These are phyloP conservation scores for Opeltia flavorubescens DNA, from an alignment of 495 filamentous ascomycete genomes.

Conservation along the genomic window DNA sequence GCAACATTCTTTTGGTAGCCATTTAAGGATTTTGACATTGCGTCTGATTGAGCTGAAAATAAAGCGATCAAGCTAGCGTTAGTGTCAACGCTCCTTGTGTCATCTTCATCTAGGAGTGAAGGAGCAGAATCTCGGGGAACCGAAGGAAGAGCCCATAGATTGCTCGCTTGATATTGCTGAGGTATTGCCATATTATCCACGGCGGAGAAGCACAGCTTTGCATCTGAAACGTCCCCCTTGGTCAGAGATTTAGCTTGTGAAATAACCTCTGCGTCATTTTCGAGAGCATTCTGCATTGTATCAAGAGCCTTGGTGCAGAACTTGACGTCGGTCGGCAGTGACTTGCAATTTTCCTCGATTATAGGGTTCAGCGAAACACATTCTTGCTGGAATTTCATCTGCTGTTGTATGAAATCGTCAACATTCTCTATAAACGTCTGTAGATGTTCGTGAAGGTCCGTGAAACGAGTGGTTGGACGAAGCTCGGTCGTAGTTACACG, in stretches of 20 bases:
- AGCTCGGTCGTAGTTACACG: slow-evolving; percentile 64
- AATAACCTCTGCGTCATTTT: slow-evolving; percentile 59
- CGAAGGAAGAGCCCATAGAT: slow-evolving; percentile 34
- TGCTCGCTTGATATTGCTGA: slow-evolving; percentile 52
- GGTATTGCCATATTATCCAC: slow-evolving; percentile 66
- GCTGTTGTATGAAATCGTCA: slow-evolving; percentile 57
- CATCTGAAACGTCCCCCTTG: slow-evolving; percentile 53
- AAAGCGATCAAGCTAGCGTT: slow-evolving; percentile 52
- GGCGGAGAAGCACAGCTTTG: slow-evolving; percentile 57
- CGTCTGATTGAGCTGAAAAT: slow-evolving; percentile 58
- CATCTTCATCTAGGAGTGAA: slow-evolving; percentile 41
- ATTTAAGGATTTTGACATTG: slow-evolving; percentile 51
- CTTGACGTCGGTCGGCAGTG: slow-evolving; percentile 58
- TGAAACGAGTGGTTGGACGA: slow-evolving; percentile 74
- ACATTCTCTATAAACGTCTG: slow-evolving; percentile 59
- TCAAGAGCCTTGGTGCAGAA: slow-evolving; percentile 60
- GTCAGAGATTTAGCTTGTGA: slow-evolving; percentile 48
- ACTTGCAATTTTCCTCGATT: slow-evolving; percentile 44
- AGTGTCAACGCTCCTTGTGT: slow-evolving; percentile 38
- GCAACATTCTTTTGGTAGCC: slow-evolving; percentile 53
- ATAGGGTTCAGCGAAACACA: slow-evolving; percentile 28
- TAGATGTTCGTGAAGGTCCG: slow-evolving; percentile 72
- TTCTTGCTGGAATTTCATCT: slow-evolving; percentile 45
- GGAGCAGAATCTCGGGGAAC: slow-evolving; percentile 5
- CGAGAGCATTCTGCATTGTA: slow-evolving; percentile 56